Conservation (phyloP, 345 rosid species). For the Linum lewisii region DNA sequence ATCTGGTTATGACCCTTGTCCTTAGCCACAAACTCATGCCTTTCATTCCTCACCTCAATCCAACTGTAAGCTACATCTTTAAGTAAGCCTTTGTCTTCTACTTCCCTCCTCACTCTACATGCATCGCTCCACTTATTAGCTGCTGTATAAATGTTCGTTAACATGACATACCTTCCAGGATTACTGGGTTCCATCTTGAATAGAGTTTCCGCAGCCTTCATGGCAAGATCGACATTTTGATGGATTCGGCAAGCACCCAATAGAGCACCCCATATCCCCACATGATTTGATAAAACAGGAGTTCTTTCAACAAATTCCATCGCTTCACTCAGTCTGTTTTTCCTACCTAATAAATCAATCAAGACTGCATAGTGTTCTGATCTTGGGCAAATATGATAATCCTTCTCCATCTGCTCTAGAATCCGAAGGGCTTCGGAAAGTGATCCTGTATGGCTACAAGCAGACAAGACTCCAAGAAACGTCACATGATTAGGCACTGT, state of each 20-base stretch:
- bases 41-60: conserved; percentile 35
- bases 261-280: conserved; percentile 43
- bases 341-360: conserved; percentile 38
- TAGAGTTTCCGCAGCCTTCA: conserved; percentile 31
- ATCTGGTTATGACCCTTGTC: conserved; percentile 23
- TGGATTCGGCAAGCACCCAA: conserved; percentile 36
- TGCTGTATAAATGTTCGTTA: conserved; percentile 32
- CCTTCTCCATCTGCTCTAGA: conserved; percentile 30
- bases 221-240: conserved; percentile 24
- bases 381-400: conserved; percentile 18
- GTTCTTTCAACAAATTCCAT: conserved; percentile 22
- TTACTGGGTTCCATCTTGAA: conserved; percentile 31
- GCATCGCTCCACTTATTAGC: conserved; percentile 38
- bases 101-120: conserved; percentile 20
- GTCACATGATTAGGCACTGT: conserved; percentile 44
- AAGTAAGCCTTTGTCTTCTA: conserved; percentile 26
- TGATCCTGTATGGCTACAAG: conserved; percentile 36
- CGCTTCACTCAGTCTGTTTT: conserved; percentile 34
- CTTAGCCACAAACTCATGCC: conserved; percentile 30
- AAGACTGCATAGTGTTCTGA: conserved; percentile 29
- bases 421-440: conserved; percentile 26
- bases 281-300: conserved; percentile 17
- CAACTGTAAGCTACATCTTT: conserved; percentile 36
- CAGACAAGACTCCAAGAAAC: conserved; percentile 37
- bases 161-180: conserved; percentile 37